Percentiles rank a stretch among this genome's conserved stretches.
Conservation (phyloP, 345 rosid species). For the Lepidium didymum region DNA sequence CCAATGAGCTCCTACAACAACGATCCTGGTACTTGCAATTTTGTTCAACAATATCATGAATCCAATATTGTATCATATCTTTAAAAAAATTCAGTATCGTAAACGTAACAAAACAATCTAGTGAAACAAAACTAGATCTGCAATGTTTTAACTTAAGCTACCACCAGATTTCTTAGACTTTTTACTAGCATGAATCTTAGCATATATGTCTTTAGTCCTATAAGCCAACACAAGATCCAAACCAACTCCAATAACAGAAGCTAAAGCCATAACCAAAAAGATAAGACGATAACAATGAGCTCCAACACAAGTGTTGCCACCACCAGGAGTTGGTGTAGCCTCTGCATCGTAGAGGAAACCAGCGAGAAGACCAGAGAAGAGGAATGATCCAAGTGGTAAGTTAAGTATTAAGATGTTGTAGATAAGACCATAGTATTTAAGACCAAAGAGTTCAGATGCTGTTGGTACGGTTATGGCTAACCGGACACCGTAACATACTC, state of each 20-base stretch:
- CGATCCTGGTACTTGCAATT: background rate
- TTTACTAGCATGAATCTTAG: slow-evolving; percentile 45
- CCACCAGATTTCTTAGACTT: slow-evolving; percentile 34
- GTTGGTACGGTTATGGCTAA: slow-evolving; percentile 80
- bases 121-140: background rate
- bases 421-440: slow-evolving; percentile 75
- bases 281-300: slow-evolving; percentile 80
- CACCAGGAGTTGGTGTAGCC: slow-evolving; percentile 67
- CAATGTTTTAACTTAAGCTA: slow-evolving; percentile 13
- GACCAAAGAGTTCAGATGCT: slow-evolving; percentile 94
- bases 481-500: slow-evolving; percentile 89
- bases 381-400: slow-evolving; percentile 89
- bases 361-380: slow-evolving; percentile 86
- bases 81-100: background rate
- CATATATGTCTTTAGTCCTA: slow-evolving; percentile 55
- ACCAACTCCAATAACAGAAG: slow-evolving; percentile 60
- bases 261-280: slow-evolving; percentile 61
- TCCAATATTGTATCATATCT: slow-evolving; percentile 6
- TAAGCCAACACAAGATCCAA: slow-evolving; percentile 56
- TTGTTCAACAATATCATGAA: slow-evolving; percentile 4
- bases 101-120: background rate
- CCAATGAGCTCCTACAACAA: background rate
- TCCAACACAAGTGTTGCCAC: slow-evolving; percentile 86
- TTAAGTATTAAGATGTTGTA: slow-evolving; percentile 86
- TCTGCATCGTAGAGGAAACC: slow-evolving; percentile 74